phyloP scores from a whole-genome alignment of 345 rosid genomes.

The Salix viminalis region DNA sequence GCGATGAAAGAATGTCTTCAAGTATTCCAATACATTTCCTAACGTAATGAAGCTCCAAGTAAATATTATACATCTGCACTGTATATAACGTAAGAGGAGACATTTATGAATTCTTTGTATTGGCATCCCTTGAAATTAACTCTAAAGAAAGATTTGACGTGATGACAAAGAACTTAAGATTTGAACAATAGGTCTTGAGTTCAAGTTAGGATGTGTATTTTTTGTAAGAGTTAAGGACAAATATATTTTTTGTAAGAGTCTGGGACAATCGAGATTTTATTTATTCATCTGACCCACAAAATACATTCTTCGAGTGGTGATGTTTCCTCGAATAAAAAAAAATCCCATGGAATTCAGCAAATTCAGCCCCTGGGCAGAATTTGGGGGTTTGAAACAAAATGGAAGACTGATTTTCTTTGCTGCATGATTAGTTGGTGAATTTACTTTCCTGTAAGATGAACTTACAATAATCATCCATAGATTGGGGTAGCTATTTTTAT shows the following conservation, averaged over 20 bases:
- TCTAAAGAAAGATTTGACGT: too few species aligned
- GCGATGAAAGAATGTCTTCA: not conserved
- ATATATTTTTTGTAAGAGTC: too few species aligned
- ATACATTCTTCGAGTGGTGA: too few species aligned
- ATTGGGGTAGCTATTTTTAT: not conserved
- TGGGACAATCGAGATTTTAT: too few species aligned
- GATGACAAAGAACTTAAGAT: too few species aligned
- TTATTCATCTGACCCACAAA: fast-evolving
- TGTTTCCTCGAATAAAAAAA: too few species aligned
- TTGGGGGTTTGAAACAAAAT: not conserved
- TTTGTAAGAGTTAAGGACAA: too few species aligned
- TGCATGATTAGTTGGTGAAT: not conserved
- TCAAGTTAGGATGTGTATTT: too few species aligned
- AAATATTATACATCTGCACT: not conserved
- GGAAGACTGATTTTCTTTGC: not conserved
- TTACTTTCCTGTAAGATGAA: not conserved
- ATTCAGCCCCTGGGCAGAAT: not conserved
- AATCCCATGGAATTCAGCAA: too few species aligned
- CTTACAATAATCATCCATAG: not conserved
- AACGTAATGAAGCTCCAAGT: not conserved
- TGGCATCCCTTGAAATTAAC: not conserved
- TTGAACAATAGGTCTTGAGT: too few species aligned
- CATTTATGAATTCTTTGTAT: not conserved
- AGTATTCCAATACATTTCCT: not conserved
- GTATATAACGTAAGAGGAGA: not conserved